A percentile compares a stretch with the other conserved stretches of the same genome.
These are phyloP conservation scores for Debaryomyces psychrophilus DNA, from an alignment of 1,139 yeast species.

Conservation along the genomic window DNA sequence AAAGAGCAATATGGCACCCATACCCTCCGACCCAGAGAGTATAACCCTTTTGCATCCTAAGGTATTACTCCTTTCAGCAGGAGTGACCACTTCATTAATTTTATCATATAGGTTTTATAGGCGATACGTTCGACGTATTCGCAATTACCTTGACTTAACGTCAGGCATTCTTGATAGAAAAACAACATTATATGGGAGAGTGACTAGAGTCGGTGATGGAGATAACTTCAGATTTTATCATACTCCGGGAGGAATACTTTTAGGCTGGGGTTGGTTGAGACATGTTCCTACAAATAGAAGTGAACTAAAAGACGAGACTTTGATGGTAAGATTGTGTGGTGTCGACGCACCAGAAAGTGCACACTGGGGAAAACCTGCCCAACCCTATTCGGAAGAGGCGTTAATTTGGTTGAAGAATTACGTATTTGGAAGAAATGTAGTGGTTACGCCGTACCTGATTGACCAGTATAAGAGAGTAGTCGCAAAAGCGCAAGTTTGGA, in stretches of 20 bases:
- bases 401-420: slow-evolving; percentile 70
- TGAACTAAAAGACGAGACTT: slow-evolving; percentile 58
- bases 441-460: slow-evolving; percentile 73
- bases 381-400: slow-evolving; percentile 86
- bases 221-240: slow-evolving; percentile 92
- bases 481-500: slow-evolving; percentile 75
- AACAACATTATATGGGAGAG: slow-evolving; percentile 65
- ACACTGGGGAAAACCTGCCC: slow-evolving; percentile 94
- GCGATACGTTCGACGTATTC: slow-evolving; percentile 38
- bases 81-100: slow-evolving; percentile 36
- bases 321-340: slow-evolving; percentile 80
- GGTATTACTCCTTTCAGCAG: slow-evolving; percentile 44
- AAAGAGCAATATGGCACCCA: slow-evolving; percentile 12
- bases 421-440: slow-evolving; percentile 65
- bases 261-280: slow-evolving; percentile 96
- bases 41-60: slow-evolving; percentile 38
- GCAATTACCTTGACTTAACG: slow-evolving; percentile 43
- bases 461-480: slow-evolving; percentile 93
- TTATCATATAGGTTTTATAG: slow-evolving; percentile 36
- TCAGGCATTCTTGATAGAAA: slow-evolving; percentile 40
- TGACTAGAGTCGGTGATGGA: slow-evolving; percentile 94
- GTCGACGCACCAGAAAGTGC: slow-evolving; percentile 98
- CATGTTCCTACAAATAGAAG: slow-evolving; percentile 44
- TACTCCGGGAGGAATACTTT: slow-evolving; percentile 84
- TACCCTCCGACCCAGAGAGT: slow-evolving; percentile 14